These are phyloP conservation scores for Dioscorea alata DNA, from an alignment of 106 monocot genomes.

Conservation along the genomic window DNA sequence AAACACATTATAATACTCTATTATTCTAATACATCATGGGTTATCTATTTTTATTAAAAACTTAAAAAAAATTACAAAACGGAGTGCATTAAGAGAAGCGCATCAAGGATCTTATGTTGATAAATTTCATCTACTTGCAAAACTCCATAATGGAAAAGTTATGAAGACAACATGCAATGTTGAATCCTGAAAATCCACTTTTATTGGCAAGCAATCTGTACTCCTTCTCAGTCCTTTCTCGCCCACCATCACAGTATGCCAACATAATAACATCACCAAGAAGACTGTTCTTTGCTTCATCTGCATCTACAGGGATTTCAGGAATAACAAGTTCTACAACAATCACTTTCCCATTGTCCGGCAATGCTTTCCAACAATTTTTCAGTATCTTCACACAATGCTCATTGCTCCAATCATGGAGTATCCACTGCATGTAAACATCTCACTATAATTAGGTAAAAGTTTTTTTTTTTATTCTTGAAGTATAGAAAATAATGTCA, in stretches of 20 bases:
- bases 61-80: no score
- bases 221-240: slow-evolving; percentile 27
- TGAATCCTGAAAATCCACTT: slow-evolving; percentile 18
- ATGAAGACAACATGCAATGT: not conserved
- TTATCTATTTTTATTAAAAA: no score
- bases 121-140: not conserved
- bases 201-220: slow-evolving; percentile 8
- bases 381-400: slow-evolving; percentile 15
- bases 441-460: not conserved
- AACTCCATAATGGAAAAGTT: slow-evolving; percentile 15
- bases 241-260: slow-evolving; percentile 6
- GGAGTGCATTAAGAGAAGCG: no score
- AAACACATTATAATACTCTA: no score
- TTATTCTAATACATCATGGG: no score
- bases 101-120: no score
- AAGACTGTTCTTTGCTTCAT: not conserved
- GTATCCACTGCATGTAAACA: slow-evolving; percentile 19
- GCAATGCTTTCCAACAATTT: slow-evolving; percentile 37
- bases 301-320: not conserved
- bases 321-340: slow-evolving; percentile 18
- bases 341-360: slow-evolving; percentile 23
- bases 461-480: no score
- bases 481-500: no score
- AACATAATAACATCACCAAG: slow-evolving; percentile 14
- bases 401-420: slow-evolving; percentile 32